Evolutionary conservation across 495 filamentous ascomycete species (phyloP).

Genomic region (Penicillium tannophilum): DNA sequence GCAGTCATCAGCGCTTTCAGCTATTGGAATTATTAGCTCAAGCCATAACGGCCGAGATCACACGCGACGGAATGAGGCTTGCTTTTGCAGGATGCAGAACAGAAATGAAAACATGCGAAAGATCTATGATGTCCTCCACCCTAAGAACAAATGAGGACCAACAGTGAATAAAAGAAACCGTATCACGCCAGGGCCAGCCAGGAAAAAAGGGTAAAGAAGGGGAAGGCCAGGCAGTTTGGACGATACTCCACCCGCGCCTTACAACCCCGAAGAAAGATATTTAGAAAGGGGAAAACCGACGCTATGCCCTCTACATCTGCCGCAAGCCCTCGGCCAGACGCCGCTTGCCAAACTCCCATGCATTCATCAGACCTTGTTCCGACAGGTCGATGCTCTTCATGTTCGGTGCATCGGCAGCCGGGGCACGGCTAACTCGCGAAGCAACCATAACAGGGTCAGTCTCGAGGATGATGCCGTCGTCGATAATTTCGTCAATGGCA

Average conservation of each 20-base stretch:
- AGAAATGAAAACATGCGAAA: conserved; percentile 21
- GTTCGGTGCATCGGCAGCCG: conserved; percentile 83
- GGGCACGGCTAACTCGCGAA: conserved; percentile 85
- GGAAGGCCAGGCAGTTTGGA: conserved; percentile 25
- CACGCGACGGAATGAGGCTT: conserved; percentile 12
- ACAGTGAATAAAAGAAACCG: conserved; percentile 27
- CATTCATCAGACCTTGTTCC: conserved; percentile 93
- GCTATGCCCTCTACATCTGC: conserved; percentile 52
- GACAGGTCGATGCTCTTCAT: conserved; percentile 92
- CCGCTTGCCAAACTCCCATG: conserved; percentile 92
- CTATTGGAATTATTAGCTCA: conserved; percentile 18
- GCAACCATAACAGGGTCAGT: conserved; percentile 92
- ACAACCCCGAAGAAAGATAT: conserved; percentile 8
- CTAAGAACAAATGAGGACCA: conserved; percentile 18
- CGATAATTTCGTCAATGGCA: conserved; percentile 92
- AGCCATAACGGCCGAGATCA: conserved; percentile 9
- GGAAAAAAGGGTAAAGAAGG: conserved; percentile 30
- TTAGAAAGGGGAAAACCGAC: neutral
- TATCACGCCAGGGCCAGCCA: conserved; percentile 50
- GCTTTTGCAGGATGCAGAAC: conserved; percentile 22
- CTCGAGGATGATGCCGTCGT: conserved; percentile 96
- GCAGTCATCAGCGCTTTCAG: conserved; percentile 24
- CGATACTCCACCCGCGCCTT: conserved; percentile 7
- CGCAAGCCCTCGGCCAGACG: conserved; percentile 90
- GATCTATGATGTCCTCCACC: conserved; percentile 32